Conservation (phyloP, 2,329 filamentous ascomycete genomes). For the Colletotrichum liaoningense region DNA sequence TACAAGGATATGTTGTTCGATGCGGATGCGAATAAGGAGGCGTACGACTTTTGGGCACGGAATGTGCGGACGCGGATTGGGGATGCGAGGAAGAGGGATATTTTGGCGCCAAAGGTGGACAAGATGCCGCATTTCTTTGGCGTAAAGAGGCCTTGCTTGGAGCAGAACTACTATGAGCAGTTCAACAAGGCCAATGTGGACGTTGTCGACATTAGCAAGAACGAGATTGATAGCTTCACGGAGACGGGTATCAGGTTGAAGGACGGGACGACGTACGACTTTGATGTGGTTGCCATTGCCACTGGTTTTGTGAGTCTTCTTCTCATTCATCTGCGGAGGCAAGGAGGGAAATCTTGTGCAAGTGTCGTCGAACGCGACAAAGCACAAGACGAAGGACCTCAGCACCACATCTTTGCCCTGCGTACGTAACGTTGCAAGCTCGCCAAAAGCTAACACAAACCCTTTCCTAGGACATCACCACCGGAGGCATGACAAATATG, state of each 20-base stretch:
- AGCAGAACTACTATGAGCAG: constrained; percentile 58
- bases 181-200: constrained; percentile 58
- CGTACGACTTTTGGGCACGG: constrained; percentile 66
- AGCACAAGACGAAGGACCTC: neutral
- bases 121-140: constrained; percentile 66
- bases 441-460: neutral
- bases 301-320: constrained; percentile 56
- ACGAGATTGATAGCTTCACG: constrained; percentile 53
- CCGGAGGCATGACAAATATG: constrained; percentile 55
- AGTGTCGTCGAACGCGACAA: neutral
- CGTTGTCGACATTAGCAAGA: constrained; percentile 53
- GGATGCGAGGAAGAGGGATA: constrained; percentile 59
- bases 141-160: constrained; percentile 59
- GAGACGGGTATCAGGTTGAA: constrained; percentile 53
- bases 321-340: neutral
- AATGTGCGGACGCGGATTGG: constrained; percentile 62
- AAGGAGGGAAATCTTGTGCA: neutral
- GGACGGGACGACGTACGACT: constrained; percentile 54
- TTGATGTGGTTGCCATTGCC: constrained; percentile 57
- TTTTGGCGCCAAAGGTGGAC: constrained; percentile 59
- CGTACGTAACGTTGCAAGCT: neutral
- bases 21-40: constrained; percentile 60
- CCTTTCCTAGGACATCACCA: constrained; percentile 13
- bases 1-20: constrained; percentile 65
- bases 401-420: neutral